Conservation (phyloP, 139 green algal genomes). For the Chlorella sp. region DNA sequence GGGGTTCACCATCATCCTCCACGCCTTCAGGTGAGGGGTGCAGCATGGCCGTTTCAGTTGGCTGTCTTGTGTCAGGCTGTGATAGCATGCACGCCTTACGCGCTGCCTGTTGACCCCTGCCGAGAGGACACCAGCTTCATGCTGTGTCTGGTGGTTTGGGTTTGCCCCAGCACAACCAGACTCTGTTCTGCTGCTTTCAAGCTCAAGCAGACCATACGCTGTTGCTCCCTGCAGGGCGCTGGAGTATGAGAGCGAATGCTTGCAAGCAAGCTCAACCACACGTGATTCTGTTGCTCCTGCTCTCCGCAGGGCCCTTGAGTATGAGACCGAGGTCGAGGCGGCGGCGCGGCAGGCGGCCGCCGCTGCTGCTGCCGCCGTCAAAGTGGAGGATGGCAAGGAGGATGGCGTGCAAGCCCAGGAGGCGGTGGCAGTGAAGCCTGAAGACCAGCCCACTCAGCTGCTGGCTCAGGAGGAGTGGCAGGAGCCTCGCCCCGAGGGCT, state of each 20-base stretch:
- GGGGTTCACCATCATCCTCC: constrained; percentile 7
- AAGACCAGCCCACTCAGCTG: background rate
- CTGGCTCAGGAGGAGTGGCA: background rate
- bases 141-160: too few relatives aligned
- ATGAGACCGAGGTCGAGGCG: background rate
- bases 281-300: background rate
- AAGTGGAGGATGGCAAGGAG: background rate
- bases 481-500: background rate
- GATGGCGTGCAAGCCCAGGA: too few relatives aligned
- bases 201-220: too few relatives aligned
- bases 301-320: background rate
- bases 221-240: background rate
- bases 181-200: too few relatives aligned
- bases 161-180: too few relatives aligned
- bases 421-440: background rate
- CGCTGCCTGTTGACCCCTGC: too few relatives aligned
- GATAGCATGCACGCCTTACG: too few relatives aligned
- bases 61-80: background rate
- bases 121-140: too few relatives aligned
- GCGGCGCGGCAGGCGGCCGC: background rate
- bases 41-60: background rate
- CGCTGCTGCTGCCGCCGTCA: background rate
- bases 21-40: constrained; percentile 19
- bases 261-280: too few relatives aligned
- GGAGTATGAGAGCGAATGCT: background rate